phyloP scores from a whole-genome alignment of 345 rosid species.

The Boechera retrofracta region DNA sequence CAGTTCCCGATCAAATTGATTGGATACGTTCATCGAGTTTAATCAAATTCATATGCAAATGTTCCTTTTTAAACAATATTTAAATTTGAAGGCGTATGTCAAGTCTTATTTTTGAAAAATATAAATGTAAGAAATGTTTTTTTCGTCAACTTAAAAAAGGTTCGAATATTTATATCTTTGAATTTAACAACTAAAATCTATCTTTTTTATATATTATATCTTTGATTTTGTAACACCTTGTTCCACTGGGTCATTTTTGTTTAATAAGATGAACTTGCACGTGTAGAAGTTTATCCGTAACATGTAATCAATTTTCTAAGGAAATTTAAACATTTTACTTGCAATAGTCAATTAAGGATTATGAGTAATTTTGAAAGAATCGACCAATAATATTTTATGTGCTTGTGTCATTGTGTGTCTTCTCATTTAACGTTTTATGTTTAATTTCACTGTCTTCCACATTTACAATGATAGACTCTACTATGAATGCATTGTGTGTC shows the following conservation, averaged over 20 bases:
- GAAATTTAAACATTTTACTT: neutral
- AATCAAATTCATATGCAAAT: neutral
- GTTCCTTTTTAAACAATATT: neutral
- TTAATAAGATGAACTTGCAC: neutral
- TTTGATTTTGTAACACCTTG: neutral
- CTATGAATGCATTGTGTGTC: too few relatives aligned
- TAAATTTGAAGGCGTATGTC: neutral
- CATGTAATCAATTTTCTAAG: neutral
- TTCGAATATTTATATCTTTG: neutral
- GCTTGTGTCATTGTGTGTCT: too few relatives aligned
- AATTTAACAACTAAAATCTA: neutral
- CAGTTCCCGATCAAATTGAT: neutral
- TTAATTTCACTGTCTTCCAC: too few relatives aligned
- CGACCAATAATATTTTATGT: neutral
- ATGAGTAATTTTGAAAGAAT: neutral
- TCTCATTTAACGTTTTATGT: too few relatives aligned
- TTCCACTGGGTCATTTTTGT: neutral
- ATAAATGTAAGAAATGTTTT: neutral
- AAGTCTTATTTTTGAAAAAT: neutral
- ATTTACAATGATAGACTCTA: too few relatives aligned
- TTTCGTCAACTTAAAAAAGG: neutral
- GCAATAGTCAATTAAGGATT: neutral
- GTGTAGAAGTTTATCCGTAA: neutral
- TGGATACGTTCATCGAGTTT: neutral
- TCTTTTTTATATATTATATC: neutral